Percentiles rank a stretch among this genome's conserved stretches.
These are phyloP conservation scores for Chrysosphaeria jannelii DNA, from an alignment of 2,329 filamentous ascomycete genomes.

Conservation along the genomic window DNA sequence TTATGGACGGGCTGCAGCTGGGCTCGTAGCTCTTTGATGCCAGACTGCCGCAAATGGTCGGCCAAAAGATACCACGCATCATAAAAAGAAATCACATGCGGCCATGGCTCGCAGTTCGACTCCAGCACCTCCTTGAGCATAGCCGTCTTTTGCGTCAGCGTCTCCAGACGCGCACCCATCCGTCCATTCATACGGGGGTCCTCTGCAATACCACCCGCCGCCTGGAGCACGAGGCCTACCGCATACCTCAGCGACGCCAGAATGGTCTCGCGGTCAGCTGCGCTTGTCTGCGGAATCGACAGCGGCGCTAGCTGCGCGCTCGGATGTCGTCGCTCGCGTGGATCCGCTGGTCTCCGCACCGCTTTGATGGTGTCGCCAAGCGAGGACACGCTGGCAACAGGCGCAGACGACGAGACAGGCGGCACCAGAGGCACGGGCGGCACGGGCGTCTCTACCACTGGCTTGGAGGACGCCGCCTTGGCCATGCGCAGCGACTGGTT, in stretches of 20 bases:
- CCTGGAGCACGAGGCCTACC: slow-evolving; percentile 53
- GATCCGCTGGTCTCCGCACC: slow-evolving; percentile 15
- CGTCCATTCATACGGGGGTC: too few species aligned
- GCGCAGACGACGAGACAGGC: too few species aligned
- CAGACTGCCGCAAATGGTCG: slow-evolving; percentile 23
- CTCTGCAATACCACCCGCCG: too few species aligned
- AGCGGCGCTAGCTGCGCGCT: slow-evolving; percentile 12
- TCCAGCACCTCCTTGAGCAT: too few species aligned
- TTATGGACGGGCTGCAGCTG: slow-evolving; percentile 57
- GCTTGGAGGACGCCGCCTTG: too few species aligned
- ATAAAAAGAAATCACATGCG: slow-evolving; percentile 46
- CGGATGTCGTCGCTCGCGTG: slow-evolving; percentile 12
- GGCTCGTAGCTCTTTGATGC: slow-evolving; percentile 27
- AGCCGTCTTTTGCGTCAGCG: too few species aligned
- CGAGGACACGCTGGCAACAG: slow-evolving; percentile 5
- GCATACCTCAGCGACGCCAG: slow-evolving; percentile 25
- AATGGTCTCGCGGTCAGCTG: slow-evolving; percentile 18
- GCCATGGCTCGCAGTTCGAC: slow-evolving; percentile 29
- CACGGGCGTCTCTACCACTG: too few species aligned
- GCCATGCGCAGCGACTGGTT: too few species aligned
- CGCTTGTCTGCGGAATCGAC: slow-evolving; percentile 16
- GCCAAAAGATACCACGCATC: slow-evolving; percentile 39
- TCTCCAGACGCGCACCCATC: too few species aligned
- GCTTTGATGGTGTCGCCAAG: slow-evolving; percentile 12
- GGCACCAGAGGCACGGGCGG: too few species aligned